phyloP scores from a whole-genome alignment of 73 alveolate genomes.

The Breviolum minutum region DNA sequence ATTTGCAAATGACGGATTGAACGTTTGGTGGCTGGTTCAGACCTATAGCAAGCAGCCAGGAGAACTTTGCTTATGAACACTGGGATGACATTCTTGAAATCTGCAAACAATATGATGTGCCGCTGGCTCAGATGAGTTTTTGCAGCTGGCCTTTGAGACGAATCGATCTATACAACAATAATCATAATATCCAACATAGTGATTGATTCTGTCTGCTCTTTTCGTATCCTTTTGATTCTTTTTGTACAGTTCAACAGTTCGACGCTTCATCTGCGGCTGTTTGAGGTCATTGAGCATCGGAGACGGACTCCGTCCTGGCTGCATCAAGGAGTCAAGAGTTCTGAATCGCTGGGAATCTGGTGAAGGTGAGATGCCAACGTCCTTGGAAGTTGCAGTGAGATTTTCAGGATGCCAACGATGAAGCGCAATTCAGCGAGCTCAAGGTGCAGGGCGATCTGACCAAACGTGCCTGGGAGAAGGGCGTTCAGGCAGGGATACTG shows the following conservation, averaged over 20 bases:
- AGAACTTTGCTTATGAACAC: conserved; percentile 68
- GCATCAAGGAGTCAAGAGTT: conserved; percentile 48
- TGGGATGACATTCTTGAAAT: conserved; percentile 94
- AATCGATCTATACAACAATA: too few species aligned
- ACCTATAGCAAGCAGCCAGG: neutral
- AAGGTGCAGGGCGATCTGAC: conserved; percentile 91
- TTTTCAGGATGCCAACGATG: conserved; percentile 83
- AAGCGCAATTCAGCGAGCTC: conserved; percentile 83
- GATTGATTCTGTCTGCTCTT: too few species aligned
- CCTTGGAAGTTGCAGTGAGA: neutral
- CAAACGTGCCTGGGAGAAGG: conserved; percentile 86
- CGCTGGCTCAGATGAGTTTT: neutral
- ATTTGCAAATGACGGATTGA: neutral
- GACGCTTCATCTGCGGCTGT: neutral
- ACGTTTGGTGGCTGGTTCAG: neutral
- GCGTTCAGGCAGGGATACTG: conserved; percentile 84
- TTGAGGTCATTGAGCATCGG: conserved; percentile 74
- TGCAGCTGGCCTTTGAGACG: neutral
- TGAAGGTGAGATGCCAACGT: neutral
- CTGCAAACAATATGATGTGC: conserved; percentile 79
- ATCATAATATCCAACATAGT: too few species aligned
- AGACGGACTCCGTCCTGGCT: conserved; percentile 86
- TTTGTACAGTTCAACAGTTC: too few species aligned
- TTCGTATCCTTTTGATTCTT: too few species aligned
- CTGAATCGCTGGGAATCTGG: neutral